These are phyloP conservation scores for Parmales sp. DNA, from an alignment of 108 stramenopile species.

Conservation along the genomic window DNA sequence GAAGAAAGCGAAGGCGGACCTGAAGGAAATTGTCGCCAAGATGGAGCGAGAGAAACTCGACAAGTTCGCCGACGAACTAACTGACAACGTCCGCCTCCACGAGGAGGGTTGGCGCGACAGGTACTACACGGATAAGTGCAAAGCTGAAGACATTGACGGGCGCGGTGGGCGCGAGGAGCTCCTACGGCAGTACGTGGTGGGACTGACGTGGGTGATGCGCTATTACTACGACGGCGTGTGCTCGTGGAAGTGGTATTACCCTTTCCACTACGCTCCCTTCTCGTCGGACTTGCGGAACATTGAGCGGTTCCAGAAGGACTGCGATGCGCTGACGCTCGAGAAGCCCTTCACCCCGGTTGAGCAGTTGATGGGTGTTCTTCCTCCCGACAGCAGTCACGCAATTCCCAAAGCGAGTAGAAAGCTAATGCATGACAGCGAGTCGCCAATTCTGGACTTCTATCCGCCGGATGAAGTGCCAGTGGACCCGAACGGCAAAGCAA, in stretches of 20 bases:
- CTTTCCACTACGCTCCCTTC: conserved; percentile 97
- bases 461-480: conserved; percentile 73
- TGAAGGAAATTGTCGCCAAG: background rate
- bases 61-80: conserved; percentile 60
- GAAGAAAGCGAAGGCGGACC: background rate
- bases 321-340: conserved; percentile 58
- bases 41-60: conserved; percentile 47
- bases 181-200: conserved; percentile 85
- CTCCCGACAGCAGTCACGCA: conserved; percentile 82
- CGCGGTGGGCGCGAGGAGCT: conserved; percentile 80
- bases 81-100: conserved; percentile 84
- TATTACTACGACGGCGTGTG: conserved; percentile 91
- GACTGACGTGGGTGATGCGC: conserved; percentile 97
- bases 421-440: conserved; percentile 81
- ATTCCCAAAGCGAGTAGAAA: conserved; percentile 77
- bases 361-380: conserved; percentile 95
- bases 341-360: conserved; percentile 91
- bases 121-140: conserved; percentile 92
- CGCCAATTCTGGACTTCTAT: conserved; percentile 94
- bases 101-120: conserved; percentile 85
- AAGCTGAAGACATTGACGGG: conserved; percentile 79
- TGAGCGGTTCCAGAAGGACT: conserved; percentile 68
- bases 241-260: conserved; percentile 97
- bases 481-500: conserved; percentile 96
- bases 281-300: conserved; percentile 93